These are phyloP conservation scores for Wickerhamomyces strasburgensis DNA, from an alignment of 805 yeast genomes.

Conservation along the genomic window DNA sequence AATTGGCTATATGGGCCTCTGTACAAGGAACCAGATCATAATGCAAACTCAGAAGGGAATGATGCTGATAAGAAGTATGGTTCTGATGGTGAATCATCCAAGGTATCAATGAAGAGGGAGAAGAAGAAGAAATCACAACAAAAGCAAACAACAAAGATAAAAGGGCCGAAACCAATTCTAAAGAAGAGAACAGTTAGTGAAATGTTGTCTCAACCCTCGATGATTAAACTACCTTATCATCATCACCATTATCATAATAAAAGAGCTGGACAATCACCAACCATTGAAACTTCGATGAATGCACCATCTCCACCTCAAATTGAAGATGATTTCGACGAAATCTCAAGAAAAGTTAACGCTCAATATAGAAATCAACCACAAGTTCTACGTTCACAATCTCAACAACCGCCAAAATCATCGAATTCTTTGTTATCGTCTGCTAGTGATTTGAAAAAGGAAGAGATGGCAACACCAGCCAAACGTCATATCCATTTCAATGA, in stretches of 20 bases:
- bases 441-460: not conserved
- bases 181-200: slow-evolving; percentile 85
- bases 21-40: slow-evolving; percentile 19
- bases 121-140: slow-evolving; percentile 13
- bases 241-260: slow-evolving; percentile 11
- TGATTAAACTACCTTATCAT: slow-evolving; percentile 19
- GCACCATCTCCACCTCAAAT: slow-evolving; percentile 23
- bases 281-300: slow-evolving; percentile 1
- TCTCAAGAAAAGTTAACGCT: slow-evolving; percentile 24
- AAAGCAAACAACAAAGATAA: slow-evolving; percentile 14
- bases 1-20: slow-evolving; percentile 96
- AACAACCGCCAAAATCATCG: not conserved
- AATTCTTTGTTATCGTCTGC: not conserved
- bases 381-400: not conserved
- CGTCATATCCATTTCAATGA: slow-evolving; percentile 91
- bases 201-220: slow-evolving; percentile 58
- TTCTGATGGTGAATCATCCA: slow-evolving; percentile 33
- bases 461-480: slow-evolving; percentile 6
- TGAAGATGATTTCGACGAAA: slow-evolving; percentile 25
- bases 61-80: slow-evolving; percentile 31
- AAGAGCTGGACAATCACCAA: slow-evolving; percentile 5
- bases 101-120: slow-evolving; percentile 18
- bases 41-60: slow-evolving; percentile 4
- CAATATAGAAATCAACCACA: slow-evolving; percentile 13
- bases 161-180: slow-evolving; percentile 71